Base-by-base conservation (phyloP, 495 filamentous ascomycete species). In the Penicillium atrosanguineum region DNA sequence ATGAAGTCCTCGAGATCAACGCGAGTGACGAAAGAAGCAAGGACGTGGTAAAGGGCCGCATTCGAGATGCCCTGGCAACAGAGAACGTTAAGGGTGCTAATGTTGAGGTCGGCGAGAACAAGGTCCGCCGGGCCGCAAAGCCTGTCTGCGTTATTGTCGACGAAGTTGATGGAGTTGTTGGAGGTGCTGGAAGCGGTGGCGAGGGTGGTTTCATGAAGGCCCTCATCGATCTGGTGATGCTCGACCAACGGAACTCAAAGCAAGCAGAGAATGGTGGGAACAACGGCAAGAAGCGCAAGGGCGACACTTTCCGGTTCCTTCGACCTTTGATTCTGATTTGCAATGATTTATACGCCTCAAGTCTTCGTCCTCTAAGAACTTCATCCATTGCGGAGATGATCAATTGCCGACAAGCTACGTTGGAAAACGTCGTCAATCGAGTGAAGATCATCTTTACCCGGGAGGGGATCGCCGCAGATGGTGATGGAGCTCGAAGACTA, bases 261-360 rank as follows among this genome's bases (percentile, higher is more conserved):
- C 61, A 69, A n/a, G 60, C 72, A 6, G 60, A 71, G 40, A 50
- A 72, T 55, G 46, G 60, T 34, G 57, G 72, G 36, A 61, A 65
- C 6, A 48, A 50, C 3, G 75, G 64, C 57, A 76, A 73, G 61
- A 84, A 83, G 61, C 83, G 77, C 53, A 90, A 87, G 62, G 86
- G 85, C 0, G 90, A 96, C 57, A 83, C 83, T 37, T 98, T 97
- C 67, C 81, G 86, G 25, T 80, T 96, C 48, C 79, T 92, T 70
- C 82, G 94, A 44, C 94, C 94, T 0, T 76, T 98, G 31, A 90
- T 98, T 52, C 71, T 97, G 25, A 91, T 98, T 52, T 98, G 94
- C 78, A 98, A 98, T 55, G 94, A 98, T 70, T 81, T 96, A n/a
- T 98, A 98, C 67, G 90, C 95, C 61, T 82, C 94, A 20, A 89